Evolutionary conservation across 2,329 filamentous ascomycete genomes (phyloP), one percentile per base, ranked within the genome.

Genomic region (Mollisia scopiformis): DNA sequence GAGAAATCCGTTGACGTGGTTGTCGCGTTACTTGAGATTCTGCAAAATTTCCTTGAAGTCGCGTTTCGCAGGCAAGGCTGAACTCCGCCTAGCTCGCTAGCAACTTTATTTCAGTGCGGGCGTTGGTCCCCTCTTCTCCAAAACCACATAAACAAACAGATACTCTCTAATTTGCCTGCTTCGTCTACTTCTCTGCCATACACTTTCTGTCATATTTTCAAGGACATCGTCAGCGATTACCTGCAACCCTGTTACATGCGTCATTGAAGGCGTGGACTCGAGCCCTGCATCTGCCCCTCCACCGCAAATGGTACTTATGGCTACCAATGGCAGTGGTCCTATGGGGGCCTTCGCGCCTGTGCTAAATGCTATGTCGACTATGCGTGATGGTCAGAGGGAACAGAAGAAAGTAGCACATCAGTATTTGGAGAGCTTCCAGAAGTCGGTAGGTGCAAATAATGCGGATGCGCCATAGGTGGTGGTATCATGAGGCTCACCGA

Each of bases 381-480:
- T 99, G 93, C 89, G 93, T 75, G 91, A 89, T 78, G 90, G 88
- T 68, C 88, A 94, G 73, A 86, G 90, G 72, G 84, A 89, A 67
- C 87, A 91, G 74, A 98, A 98, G 82, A 89, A 90, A 75, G 90
- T 93, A 76, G 93, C 92, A 62, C 93, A 97, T 74, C 88, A 94
- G 75, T 99, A 89, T 75, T 83, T 99, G 62, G 91, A 96, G 78
- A 88, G 87, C 70, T 99, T 98, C 78, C 95, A 99, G 84, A 99
- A 99, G 86, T 98, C 95, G 76, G 94, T 97, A 78, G 69, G 89
- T 85, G 62, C 61, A n/a, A 7, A 50, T 37, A 19, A 47, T 16
- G 21, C 16, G 6, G 27, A 11, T 54, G 35, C 14, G 59, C 43
- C 61, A 54, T 55, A 52, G 50, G 21, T 57, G 58, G 51, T 56